Evolutionary conservation across 495 filamentous ascomycete genomes (phyloP).

Genomic region (Penicillium alfredii): DNA sequence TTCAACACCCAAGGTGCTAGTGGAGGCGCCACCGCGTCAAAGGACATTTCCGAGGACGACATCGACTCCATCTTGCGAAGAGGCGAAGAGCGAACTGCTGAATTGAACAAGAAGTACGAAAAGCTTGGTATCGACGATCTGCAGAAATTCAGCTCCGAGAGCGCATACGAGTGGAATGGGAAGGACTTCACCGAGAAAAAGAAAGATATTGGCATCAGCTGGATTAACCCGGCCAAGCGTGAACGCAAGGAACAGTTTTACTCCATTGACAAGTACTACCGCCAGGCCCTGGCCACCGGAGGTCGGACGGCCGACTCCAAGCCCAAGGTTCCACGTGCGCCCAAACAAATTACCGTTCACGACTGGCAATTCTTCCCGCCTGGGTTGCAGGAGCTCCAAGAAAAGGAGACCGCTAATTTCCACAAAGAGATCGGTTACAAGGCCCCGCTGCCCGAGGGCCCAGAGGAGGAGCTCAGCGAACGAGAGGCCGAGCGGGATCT

Average conservation of each 20-base stretch:
- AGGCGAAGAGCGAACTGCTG: slow-evolving; percentile 82
- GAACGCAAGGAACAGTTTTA: slow-evolving; percentile 98
- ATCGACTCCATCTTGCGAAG: slow-evolving; percentile 82
- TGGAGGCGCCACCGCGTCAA: slow-evolving; percentile 47
- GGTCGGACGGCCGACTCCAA: slow-evolving; percentile 81
- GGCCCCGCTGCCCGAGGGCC: slow-evolving; percentile 73
- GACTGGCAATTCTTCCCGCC: slow-evolving; percentile 97
- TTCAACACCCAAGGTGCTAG: slow-evolving; percentile 65
- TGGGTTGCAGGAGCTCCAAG: slow-evolving; percentile 78
- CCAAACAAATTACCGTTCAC: slow-evolving; percentile 85
- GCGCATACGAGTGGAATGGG: slow-evolving; percentile 97
- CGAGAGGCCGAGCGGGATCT: slow-evolving; percentile 82
- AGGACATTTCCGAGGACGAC: slow-evolving; percentile 73
- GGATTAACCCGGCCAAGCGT: slow-evolving; percentile 98
- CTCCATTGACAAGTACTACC: slow-evolving; percentile 98
- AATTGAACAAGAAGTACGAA: slow-evolving; percentile 89
- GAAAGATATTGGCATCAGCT: slow-evolving; percentile 90
- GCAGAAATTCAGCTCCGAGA: slow-evolving; percentile 96
- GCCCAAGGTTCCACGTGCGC: slow-evolving; percentile 90
- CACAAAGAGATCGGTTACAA: slow-evolving; percentile 95
- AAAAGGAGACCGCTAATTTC: slow-evolving; percentile 91
- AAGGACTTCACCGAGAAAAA: slow-evolving; percentile 85
- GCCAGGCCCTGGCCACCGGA: slow-evolving; percentile 79
- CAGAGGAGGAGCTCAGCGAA: slow-evolving; percentile 75
- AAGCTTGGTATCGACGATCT: slow-evolving; percentile 97